phyloP scores from a whole-genome alignment of 1,284 basidiomycete species.

The Singerocomus rubriflavus region DNA sequence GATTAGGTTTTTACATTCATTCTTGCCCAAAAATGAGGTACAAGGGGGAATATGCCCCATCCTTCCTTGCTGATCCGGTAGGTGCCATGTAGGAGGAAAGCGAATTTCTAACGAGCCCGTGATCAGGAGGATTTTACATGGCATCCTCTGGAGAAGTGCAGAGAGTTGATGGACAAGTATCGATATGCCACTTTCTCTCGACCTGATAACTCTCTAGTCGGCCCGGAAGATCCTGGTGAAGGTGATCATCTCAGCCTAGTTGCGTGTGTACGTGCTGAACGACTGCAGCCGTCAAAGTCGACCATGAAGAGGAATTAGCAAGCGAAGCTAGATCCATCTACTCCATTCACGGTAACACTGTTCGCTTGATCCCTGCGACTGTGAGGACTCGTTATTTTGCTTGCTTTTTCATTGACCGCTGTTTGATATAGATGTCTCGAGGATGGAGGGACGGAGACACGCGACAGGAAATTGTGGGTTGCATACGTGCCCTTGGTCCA shows the following conservation, averaged over 20 bases:
- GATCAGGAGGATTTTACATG: slow-evolving; percentile 72
- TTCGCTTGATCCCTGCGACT: slow-evolving; percentile 28
- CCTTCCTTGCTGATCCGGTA: slow-evolving; percentile 86
- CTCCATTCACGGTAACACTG: slow-evolving; percentile 17
- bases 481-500: slow-evolving; percentile 40
- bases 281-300: slow-evolving; percentile 12
- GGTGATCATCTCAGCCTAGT: slow-evolving; percentile 13
- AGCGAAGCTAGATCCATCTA: slow-evolving; percentile 22
- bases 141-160: slow-evolving; percentile 64
- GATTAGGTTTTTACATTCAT: slow-evolving; percentile 89
- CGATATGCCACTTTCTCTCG: slow-evolving; percentile 68
- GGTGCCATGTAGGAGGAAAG: slow-evolving; percentile 16
- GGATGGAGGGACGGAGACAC: slow-evolving; percentile 29
- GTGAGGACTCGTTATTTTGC: slow-evolving; percentile 14
- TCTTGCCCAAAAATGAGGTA: slow-evolving; percentile 95
- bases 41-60: slow-evolving; percentile 91
- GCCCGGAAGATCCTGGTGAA: slow-evolving; percentile 22
- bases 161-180: slow-evolving; percentile 58
- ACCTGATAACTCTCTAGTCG: slow-evolving; percentile 51
- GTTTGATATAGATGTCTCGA: slow-evolving; percentile 27
- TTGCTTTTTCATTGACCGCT: slow-evolving; percentile 7
- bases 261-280: neutral
- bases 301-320: slow-evolving; percentile 21
- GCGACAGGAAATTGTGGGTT: slow-evolving; percentile 32
- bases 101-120: slow-evolving; percentile 4